Evolutionary conservation across 164 flowering plant genomes (phyloP).

Genomic region (Vitis cinerea): DNA sequence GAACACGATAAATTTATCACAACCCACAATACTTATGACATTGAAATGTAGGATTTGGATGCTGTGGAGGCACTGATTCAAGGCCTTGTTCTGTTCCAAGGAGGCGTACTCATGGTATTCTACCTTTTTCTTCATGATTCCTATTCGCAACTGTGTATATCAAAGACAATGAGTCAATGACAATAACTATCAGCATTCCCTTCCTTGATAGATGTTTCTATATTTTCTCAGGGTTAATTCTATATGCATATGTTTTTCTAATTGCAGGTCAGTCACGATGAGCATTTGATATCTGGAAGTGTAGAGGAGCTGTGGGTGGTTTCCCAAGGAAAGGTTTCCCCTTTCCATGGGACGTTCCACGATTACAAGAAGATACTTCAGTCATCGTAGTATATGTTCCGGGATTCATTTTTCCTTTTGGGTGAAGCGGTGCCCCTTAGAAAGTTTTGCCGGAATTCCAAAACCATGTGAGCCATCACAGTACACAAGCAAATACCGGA

Average conservation of each 20-base stretch:
- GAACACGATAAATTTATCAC: neutral
- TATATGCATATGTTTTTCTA: neutral
- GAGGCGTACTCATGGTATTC: conserved; percentile 94
- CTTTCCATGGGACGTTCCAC: conserved; percentile 80
- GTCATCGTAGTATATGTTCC: conserved; percentile 14
- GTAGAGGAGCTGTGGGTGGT: conserved; percentile 97
- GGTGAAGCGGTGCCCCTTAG: neutral
- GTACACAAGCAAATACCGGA: neutral
- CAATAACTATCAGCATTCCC: neutral
- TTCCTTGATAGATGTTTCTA: neutral
- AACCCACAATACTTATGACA: neutral
- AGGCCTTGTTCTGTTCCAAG: conserved; percentile 97
- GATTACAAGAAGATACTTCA: conserved; percentile 91
- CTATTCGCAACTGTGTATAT: neutral
- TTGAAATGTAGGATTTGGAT: conserved; percentile 78
- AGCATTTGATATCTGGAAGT: conserved; percentile 94
- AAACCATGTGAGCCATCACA: neutral
- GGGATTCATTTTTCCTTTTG: too few species aligned
- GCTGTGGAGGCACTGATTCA: conserved; percentile 99
- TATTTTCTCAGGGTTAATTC: neutral
- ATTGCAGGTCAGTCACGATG: conserved; percentile 95
- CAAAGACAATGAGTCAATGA: neutral
- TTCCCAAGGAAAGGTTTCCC: conserved; percentile 67
- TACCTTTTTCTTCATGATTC: neutral
- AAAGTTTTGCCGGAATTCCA: neutral